Conservation (phyloP, 176 grass and related monocot species). For the Elymus sibiricus region DNA sequence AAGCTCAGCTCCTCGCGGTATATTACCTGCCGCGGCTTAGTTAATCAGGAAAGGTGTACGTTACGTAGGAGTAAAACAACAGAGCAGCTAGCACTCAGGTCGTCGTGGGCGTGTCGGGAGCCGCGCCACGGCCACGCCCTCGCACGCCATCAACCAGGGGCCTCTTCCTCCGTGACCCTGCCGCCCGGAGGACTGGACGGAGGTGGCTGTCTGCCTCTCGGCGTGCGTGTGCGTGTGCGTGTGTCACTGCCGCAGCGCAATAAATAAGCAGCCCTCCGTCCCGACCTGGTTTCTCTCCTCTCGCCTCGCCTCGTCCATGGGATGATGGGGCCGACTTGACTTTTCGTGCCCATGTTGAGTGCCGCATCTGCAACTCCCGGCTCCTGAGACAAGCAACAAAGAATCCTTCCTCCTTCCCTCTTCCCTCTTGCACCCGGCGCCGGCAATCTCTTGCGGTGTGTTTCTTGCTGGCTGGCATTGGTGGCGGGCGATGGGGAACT, state of each 20-base stretch:
- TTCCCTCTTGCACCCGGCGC: neutral
- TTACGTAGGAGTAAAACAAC: neutral
- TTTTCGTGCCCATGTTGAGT: constrained; percentile 19
- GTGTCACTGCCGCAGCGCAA: constrained; percentile 31
- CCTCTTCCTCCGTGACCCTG: constrained; percentile 23
- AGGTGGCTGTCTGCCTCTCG: constrained; percentile 6
- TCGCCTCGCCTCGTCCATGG: constrained; percentile 6
- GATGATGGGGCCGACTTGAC: constrained; percentile 33
- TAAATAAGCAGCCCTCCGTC: constrained; percentile 40
- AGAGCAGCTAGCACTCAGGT: neutral
- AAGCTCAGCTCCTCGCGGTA: neutral
- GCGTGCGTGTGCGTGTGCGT: constrained; percentile 18
- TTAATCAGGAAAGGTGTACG: neutral
- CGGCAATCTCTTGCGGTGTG: neutral
- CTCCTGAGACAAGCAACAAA: constrained; percentile 2
- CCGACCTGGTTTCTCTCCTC: neutral
- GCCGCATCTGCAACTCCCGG: constrained; percentile 24
- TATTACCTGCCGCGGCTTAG: neutral
- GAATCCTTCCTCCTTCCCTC: neutral
- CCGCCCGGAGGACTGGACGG: neutral
- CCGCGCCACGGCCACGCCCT: constrained; percentile 4
- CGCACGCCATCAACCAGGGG: neutral
- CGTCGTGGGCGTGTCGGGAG: constrained; percentile 28
- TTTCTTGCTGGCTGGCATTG: constrained; percentile 17
- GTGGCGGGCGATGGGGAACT: constrained; percentile 53